Base-by-base conservation (phyloP, 768 basidiomycete genomes). In the Saitozyma sp. region DNA sequence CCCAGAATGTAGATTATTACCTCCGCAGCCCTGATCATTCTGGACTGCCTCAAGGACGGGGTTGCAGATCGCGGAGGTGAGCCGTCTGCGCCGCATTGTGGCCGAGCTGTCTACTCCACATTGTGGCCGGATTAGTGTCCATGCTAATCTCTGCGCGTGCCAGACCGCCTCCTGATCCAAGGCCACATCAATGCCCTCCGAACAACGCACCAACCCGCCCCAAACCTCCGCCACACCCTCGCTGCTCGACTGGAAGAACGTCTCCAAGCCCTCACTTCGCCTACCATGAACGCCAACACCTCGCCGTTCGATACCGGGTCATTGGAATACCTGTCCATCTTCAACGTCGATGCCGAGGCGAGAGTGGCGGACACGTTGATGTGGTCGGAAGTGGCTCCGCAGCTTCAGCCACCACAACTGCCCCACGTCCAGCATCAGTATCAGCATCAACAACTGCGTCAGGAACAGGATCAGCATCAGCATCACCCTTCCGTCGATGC, bases 91-190 rank as follows among this genome's bases (percentile, higher is more conserved):
- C 40, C 40, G 19, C 13, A 53, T 8, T 38, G 51, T 53, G 2
- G 10, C 9, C n/a, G 20, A 29, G 54, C 45, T 43, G 43, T 11
- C 11, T 60, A 14, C 14, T 11, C 40, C 40, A n/a, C 13, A 53
- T 8, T 38, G 51, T 53, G 2, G 10, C 9, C n/a, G 20, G 3
- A 13, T 5, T n/a, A 16, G 9, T 49, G 13, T 29, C 14, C 1
- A 41, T 53, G 39, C 10, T 8, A 10, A n/a, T 1, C 29, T 4
- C 10, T 14, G 13, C 43, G 17, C 19, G 6, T 19, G 1, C 8
- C 43, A 54, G 60, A 61, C 46, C 60, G 46, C 8, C 37, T 55
- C 9, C 60, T 61, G 14, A 53, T 61, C n/a, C 60, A 61, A 55
- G 43, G 43, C 8, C 60, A 61, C 40, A 49, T 61, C 53, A 41